Evolutionary conservation across 192 early-diverging fungal genomes (phyloP), one percentile per base, ranked within the genome.

Genomic region (Chytriomyces confervae): DNA sequence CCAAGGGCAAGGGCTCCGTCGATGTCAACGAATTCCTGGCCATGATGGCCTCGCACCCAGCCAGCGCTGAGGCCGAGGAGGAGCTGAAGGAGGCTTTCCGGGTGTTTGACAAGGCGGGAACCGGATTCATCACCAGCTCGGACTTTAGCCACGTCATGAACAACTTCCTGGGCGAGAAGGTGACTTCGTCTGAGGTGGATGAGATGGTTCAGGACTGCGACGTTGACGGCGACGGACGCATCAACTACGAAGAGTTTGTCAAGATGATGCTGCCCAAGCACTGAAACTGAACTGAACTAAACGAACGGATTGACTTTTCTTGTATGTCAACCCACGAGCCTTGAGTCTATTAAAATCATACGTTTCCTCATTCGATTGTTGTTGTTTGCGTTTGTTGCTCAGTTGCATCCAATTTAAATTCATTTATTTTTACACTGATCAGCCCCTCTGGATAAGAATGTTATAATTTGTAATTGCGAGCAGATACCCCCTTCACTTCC

Each of bases 11-110:
- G 80, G 95, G 95, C 71, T 93, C 89, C 45, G 94, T 98, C 81
- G 95, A 97, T 86, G 97, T 98, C 81, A 29, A 49, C 66, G 96
- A 97, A 79, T 96, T 98, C 83, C 86, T 97, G 79, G 90, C 94
- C 24, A 90, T 98, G 90, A 92, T 95, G 87, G 93, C 93, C 47
- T 90, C 92, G 11, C 29, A 50, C 49, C 89, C 92, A 87, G 88
- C 88, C 78, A 90, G 92, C 82, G 89, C 89, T 45, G 91, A 95
- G 83, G 88, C 90, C 62, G 93, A 95, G 83, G 93, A 93, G 78
- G 96, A 98, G 85, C 93, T 96, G 77, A 89, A 91, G 78, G 95
- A 97, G 87, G 95, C 95, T 29, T 98, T 97, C 92, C 92, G 91
- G 83, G 92, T 97, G 53, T 96, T 98, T 81, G 96, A 97, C 89